Evolutionary conservation across 2,329 filamentous ascomycete genomes (phyloP), one percentile per base, ranked within the genome.

Genomic region (Talaromyces pinophilus): DNA sequence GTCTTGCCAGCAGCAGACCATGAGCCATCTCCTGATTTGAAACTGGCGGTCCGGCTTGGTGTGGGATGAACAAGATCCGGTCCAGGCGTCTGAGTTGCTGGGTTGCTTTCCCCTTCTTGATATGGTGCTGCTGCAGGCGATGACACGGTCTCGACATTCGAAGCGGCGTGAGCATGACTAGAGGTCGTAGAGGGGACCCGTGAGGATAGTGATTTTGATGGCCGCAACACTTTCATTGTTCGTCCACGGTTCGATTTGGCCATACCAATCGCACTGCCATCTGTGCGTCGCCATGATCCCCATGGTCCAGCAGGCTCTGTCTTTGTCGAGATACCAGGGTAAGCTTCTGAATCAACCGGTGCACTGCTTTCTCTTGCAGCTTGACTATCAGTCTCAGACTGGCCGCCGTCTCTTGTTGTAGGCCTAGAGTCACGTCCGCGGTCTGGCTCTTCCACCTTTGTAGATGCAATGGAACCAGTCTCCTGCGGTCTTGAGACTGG

Each of bases 141-240:
- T 4, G 72, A 72, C 8, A 63, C 35, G 17, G 64, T 19, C 10
- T 46, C 30, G 33, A 46, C 67, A 7, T 54, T 30, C 15, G 64
- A 62, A 25, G 59, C 62, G 40, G 61, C 67, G 17, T 67, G 25
- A 10, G 57, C n/a, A 22, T 60, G 46, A 13, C 17, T 50, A 63
- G 64, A 63, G 10, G 60, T 48, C n/a, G 44, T 52, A 8, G 60
- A 63, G 6, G 60, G 60, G 30, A 57, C 64, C 13, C 73, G 59
- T 5, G 67, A 78, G 13, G 83, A 82, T 2, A 80, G 70, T 1
- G 80, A 83, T 76, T 92, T 95, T 65, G 85, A 85, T 1, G 94
- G 89, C 73, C 93, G 92, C 62, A 98, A 83, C 1, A 97, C 90
- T 81, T 97, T 98, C 90, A 98, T 98, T 61, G 88, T 89, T 60